Conservation (phyloP, 805 yeast species). For the Cyberlindnera xylosilytica region DNA sequence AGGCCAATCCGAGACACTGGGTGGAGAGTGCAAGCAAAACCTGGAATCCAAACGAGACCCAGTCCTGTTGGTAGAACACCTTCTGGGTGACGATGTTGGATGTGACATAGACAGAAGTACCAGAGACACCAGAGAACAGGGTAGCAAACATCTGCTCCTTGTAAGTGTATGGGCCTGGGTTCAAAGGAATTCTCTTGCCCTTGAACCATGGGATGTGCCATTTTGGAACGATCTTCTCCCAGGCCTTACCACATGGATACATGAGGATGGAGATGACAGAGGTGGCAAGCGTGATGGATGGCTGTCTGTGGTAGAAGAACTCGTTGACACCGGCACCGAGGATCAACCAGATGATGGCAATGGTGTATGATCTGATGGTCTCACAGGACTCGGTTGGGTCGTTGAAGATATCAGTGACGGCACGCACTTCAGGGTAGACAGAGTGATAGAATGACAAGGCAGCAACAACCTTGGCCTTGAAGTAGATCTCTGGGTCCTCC, state of each 20-base stretch:
- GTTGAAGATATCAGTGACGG: constrained; percentile 52
- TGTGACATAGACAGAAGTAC: constrained; percentile 33
- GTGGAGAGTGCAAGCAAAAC: constrained; percentile 49
- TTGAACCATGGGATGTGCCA: constrained; percentile 40
- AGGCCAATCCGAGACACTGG: constrained; percentile 63
- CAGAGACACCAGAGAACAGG: constrained; percentile 32
- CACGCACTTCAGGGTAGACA: constrained; percentile 67
- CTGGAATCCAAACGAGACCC: constrained; percentile 47
- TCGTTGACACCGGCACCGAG: constrained; percentile 54
- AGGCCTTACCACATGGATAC: constrained; percentile 42
- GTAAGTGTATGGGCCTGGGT: constrained; percentile 62
- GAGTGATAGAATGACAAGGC: constrained; percentile 34
- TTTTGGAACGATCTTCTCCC: constrained; percentile 43
- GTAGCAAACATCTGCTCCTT: constrained; percentile 70
- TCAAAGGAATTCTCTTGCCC: constrained; percentile 37
- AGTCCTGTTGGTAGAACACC: constrained; percentile 28
- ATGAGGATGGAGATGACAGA: constrained; percentile 45
- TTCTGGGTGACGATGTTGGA: constrained; percentile 37
- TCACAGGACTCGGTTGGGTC: constrained; percentile 47
- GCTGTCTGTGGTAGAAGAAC: constrained; percentile 54
- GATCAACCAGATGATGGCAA: constrained; percentile 44
- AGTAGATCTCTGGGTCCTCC: constrained; percentile 3
- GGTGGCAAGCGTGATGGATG: constrained; percentile 42
- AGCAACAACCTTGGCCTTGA: constrained; percentile 11
- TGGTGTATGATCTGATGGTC: constrained; percentile 40